Percentiles rank a stretch among this genome's conserved stretches.
Conservation (phyloP, 495 filamentous ascomycete genomes). For the Xylaria telfairii region DNA sequence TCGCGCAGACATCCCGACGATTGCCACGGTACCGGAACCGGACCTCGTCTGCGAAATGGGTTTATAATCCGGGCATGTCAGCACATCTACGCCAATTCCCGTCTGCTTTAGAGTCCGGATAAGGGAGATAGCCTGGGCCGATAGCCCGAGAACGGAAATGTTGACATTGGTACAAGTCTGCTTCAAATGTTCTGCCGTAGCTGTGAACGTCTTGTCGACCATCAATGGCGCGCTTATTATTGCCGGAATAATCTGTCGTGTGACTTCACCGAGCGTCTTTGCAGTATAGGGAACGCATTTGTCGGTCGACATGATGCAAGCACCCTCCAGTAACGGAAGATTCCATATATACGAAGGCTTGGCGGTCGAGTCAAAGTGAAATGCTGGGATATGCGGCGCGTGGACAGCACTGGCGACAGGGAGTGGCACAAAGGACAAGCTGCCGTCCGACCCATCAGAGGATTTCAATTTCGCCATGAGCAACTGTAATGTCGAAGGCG, state of each 20-base stretch:
- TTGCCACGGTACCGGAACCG: slow-evolving; percentile 50
- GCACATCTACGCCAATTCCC: background rate
- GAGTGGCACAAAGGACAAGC: slow-evolving; percentile 2
- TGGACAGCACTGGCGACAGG: slow-evolving; percentile 27
- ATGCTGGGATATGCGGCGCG: slow-evolving; percentile 23
- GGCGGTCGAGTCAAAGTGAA: slow-evolving; percentile 18
- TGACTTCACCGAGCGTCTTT: slow-evolving; percentile 24
- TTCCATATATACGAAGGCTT: slow-evolving; percentile 24
- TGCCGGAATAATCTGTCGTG: slow-evolving; percentile 17
- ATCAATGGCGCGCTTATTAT: slow-evolving; percentile 15
- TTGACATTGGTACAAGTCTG: background rate
- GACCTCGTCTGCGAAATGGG: background rate
- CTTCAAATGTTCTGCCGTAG: slow-evolving; percentile 23
- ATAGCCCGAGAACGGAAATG: slow-evolving; percentile 21
- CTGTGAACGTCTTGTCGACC: slow-evolving; percentile 15
- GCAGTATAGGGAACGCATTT: slow-evolving; percentile 18
- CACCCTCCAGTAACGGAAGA: slow-evolving; percentile 21
- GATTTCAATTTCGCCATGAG: background rate
- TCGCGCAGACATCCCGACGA: slow-evolving; percentile 66
- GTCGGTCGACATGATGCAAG: slow-evolving; percentile 27
- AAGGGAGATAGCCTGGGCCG: slow-evolving; percentile 10
- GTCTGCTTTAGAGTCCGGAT: background rate
- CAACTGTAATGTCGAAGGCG: slow-evolving; percentile 22
- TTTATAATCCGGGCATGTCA: background rate
- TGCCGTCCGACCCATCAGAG: too few relatives aligned